phyloP scores from a whole-genome alignment of 2,329 filamentous ascomycete species.

The Ophiocordyceps camponoti-floridani region DNA sequence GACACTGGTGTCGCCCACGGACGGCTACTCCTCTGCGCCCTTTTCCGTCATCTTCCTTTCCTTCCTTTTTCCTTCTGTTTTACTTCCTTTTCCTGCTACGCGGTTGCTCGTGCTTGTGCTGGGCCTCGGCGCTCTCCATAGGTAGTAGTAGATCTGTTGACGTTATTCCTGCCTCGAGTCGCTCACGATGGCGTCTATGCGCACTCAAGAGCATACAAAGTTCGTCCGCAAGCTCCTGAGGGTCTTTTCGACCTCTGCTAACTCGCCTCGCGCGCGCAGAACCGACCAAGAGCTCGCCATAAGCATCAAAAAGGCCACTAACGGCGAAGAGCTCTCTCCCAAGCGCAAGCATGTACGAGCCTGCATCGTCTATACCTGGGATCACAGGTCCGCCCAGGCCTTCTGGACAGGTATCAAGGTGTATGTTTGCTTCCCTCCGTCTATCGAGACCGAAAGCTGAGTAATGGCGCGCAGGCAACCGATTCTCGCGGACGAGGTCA shows the following conservation, averaged over 20 bases:
- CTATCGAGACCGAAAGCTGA: neutral
- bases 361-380: conserved; percentile 98
- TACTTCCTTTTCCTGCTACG: neutral
- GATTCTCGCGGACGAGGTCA: conserved; percentile 94
- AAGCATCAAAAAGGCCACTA: conserved; percentile 55
- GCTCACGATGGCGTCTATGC: conserved; percentile 12
- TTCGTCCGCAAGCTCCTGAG: no score
- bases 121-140: neutral
- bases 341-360: conserved; percentile 90
- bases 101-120: neutral
- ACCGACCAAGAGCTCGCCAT: conserved; percentile 52
- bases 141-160: no score
- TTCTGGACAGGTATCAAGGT: conserved; percentile 99
- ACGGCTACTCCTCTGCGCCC: neutral
- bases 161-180: neutral
- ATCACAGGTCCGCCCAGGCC: conserved; percentile 84
- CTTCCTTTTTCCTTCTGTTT: neutral
- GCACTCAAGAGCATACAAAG: conserved; percentile 18
- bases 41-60: neutral
- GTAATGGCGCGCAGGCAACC: conserved; percentile 47
- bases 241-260: conserved; percentile 1
- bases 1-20: neutral
- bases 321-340: conserved; percentile 47
- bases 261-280: conserved; percentile 17
- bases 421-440: conserved; percentile 31